Conservation (phyloP, 176 grass and related monocot species). For the Avena eriantha region DNA sequence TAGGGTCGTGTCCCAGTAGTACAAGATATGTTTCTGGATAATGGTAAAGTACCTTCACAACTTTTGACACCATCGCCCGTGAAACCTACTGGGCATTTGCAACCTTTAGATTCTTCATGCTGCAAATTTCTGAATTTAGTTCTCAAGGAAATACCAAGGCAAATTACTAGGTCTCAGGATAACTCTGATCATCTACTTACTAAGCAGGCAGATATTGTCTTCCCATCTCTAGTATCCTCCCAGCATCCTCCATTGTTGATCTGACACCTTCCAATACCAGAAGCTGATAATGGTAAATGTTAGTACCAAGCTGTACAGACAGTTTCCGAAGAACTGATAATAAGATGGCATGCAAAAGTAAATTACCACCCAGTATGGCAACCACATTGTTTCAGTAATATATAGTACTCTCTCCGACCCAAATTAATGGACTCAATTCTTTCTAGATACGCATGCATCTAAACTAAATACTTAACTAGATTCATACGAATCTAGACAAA, state of each 20-base stretch:
- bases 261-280: conserved; percentile 76
- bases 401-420: neutral
- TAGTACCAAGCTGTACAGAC: conserved; percentile 31
- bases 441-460: too few relatives aligned
- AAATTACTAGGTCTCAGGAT: conserved; percentile 15
- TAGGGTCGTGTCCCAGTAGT: neutral
- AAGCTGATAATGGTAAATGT: conserved; percentile 60
- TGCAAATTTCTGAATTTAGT: conserved; percentile 47
- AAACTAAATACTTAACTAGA: too few relatives aligned
- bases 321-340: conserved; percentile 1
- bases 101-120: conserved; percentile 75
- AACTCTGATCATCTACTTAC: conserved; percentile 64
- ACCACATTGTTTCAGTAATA: conserved; percentile 25
- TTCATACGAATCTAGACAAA: too few relatives aligned
- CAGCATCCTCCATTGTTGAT: conserved; percentile 89
- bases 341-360: conserved; percentile 22
- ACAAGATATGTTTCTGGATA: conserved; percentile 30
- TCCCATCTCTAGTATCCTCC: conserved; percentile 72
- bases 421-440: too few relatives aligned
- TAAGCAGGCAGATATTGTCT: conserved; percentile 77
- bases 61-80: conserved; percentile 70
- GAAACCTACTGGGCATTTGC: conserved; percentile 84
- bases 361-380: neutral
- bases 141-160: conserved; percentile 18
- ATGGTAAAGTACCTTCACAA: conserved; percentile 72